These are phyloP conservation scores for Stemphylium beticola DNA, from an alignment of 2,329 filamentous ascomycete species.

Conservation along the genomic window DNA sequence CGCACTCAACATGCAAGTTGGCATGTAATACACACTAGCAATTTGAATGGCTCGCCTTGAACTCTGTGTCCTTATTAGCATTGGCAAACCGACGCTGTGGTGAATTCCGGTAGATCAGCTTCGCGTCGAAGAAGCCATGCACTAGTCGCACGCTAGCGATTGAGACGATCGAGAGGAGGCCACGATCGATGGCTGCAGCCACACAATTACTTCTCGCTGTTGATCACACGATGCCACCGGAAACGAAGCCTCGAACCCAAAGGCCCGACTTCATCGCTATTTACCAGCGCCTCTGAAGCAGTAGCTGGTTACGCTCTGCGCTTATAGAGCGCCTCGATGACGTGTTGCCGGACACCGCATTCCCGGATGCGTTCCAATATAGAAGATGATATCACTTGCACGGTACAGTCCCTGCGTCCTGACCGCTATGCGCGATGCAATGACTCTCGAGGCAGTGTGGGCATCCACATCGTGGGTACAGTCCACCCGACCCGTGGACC, in stretches of 20 bases:
- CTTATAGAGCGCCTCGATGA: constrained; percentile 6
- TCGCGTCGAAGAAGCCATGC: neutral
- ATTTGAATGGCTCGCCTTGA: neutral
- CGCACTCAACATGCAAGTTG: too few relatives aligned
- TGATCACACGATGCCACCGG: constrained; percentile 5
- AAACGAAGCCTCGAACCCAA: constrained; percentile 4
- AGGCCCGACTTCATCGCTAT: neutral
- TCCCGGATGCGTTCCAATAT: neutral
- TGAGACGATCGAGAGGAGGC: constrained; percentile 3
- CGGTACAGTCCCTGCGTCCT: neutral
- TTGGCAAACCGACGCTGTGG: neutral
- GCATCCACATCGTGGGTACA: neutral
- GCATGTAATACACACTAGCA: neutral
- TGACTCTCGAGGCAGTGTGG: neutral
- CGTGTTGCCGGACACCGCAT: constrained; percentile 10
- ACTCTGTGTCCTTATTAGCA: neutral
- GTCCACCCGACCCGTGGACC: neutral
- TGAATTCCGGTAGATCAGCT: neutral
- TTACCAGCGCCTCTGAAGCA: neutral
- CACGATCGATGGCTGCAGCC: constrained; percentile 5
- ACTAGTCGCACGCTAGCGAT: constrained; percentile 5
- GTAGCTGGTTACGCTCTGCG: constrained; percentile 3
- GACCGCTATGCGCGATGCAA: constrained; percentile 1
- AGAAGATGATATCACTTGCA: constrained; percentile 5
- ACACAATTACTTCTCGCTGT: constrained; percentile 10